phyloP scores from a whole-genome alignment of 768 basidiomycete species.

The Daedaleopsis sinensis region DNA sequence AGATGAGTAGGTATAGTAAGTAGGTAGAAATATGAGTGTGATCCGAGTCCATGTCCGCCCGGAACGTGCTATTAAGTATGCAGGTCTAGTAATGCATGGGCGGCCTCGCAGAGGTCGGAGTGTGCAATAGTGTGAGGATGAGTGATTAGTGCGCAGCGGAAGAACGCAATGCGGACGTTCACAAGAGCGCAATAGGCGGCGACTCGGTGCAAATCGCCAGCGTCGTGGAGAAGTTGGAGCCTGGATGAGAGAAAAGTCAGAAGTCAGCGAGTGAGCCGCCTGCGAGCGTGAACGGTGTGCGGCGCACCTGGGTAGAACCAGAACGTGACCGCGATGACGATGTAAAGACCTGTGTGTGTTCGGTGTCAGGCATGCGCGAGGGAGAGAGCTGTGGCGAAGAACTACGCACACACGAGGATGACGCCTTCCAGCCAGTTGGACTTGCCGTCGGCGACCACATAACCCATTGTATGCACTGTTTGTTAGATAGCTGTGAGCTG shows the following conservation, averaged over 20 bases:
- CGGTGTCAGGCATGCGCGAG: constrained; percentile 5
- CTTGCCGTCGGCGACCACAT: constrained; percentile 82
- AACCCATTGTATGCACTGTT: constrained; percentile 67
- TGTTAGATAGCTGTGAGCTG: neutral
- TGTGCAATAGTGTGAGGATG: neutral
- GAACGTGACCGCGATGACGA: constrained; percentile 57
- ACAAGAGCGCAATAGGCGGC: constrained; percentile 14
- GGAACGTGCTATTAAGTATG: neutral
- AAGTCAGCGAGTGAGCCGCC: neutral
- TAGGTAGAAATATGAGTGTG: neutral
- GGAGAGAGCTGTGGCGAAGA: neutral
- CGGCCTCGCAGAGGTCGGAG: constrained; percentile 9
- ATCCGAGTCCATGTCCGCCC: constrained; percentile 8
- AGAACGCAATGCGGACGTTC: neutral
- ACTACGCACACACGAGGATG: constrained; percentile 64
- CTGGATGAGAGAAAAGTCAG: constrained; percentile 24
- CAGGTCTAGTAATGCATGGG: constrained; percentile 14
- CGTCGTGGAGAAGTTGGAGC: constrained; percentile 36
- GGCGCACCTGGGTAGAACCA: constrained; percentile 53
- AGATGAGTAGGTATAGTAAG: neutral
- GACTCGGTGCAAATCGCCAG: constrained; percentile 30
- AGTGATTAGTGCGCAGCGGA: neutral
- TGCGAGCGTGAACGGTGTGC: neutral
- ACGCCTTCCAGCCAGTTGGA: constrained; percentile 93
- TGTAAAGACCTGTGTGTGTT: constrained; percentile 45